Evolutionary conservation across 164 flowering plant genomes (phyloP).

Genomic region (Magnolia changhungtana): DNA sequence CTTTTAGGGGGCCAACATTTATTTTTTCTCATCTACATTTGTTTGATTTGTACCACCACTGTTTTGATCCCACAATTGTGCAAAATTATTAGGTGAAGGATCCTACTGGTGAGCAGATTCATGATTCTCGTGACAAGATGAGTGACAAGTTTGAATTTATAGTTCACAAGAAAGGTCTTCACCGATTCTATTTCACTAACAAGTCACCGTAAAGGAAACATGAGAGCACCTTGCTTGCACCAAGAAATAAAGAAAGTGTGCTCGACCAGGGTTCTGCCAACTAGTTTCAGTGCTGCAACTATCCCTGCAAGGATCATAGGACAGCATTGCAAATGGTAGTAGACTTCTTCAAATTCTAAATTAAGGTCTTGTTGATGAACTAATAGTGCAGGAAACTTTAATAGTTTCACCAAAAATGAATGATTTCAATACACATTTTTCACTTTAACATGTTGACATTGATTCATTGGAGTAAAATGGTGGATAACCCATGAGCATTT

Average conservation of each 20-base stretch:
- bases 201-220: slow-evolving; percentile 35
- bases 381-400: no score
- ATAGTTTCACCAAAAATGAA: no score
- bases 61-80: background rate
- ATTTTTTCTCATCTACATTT: background rate
- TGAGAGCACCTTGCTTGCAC: slow-evolving; percentile 78
- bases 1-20: no score
- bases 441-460: no score
- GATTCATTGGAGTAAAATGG: no score
- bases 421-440: no score
- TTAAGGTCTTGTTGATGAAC: no score
- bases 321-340: slow-evolving; percentile 52
- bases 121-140: slow-evolving; percentile 67
- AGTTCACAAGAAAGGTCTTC: slow-evolving; percentile 67
- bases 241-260: slow-evolving; percentile 84
- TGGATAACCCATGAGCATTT: no score
- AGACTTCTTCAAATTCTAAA: background rate
- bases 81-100: slow-evolving; percentile 66
- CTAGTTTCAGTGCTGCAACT: slow-evolving; percentile 58
- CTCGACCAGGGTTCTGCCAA: slow-evolving; percentile 66
- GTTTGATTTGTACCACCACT: background rate
- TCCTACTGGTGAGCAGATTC: slow-evolving; percentile 80
- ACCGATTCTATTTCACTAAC: slow-evolving; percentile 75
- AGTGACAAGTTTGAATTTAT: slow-evolving; percentile 83
- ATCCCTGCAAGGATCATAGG: slow-evolving; percentile 90